Evolutionary conservation across 768 basidiomycete species (phyloP), one percentile per base, ranked within the genome.

Genomic region (Pleurotus tuber-regium): DNA sequence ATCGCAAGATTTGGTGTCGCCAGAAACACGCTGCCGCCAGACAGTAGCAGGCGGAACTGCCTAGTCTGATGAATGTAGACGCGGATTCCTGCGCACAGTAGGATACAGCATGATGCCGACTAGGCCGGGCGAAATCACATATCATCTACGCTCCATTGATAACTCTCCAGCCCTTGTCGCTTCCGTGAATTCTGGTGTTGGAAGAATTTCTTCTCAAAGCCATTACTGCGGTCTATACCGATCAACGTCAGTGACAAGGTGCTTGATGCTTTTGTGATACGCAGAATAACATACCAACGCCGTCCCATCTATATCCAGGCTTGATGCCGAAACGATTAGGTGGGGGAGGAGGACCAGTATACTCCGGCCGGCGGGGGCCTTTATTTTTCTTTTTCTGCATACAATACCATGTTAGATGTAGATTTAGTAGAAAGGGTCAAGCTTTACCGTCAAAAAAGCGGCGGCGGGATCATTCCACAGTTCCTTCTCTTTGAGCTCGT

Each of bases 391-490:
- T 85, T 79, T 89, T 89, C 89, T 93, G 61, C 50, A 57, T 21
- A 25, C 44, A 51, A 33, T 29, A 42, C 24, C 19, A 43, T 18
- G 49, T 33, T 49, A 5, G 31, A 8, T 48, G 12, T 5, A 18
- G 12, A 43, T 4, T 35, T 10, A 21, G 28, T 25, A 21, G 23
- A 8, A 54, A 10, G 49, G n/a, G 16, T 41, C 41, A 30, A 30
- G 25, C 61, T 85, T 59, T 50, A 96, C 95, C 54, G 89, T 89
- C 55, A 98, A 67, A 74, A 98, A 99, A 18, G 85, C 86, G 6
- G 93, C 91, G 4, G 95, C 96, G n/a, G 97, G 97, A 68, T 98
- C 97, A 62, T 98, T 96, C 94, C 95, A 98, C 12, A 92, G 66
- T 31, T 89, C 86, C 61, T 84, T 83, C 18, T 86, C 77, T 69